A percentile compares a stretch with the other conserved stretches of the same genome.
phyloP scores from a whole-genome alignment of 306 rosid species.

The Corylus avellana region DNA sequence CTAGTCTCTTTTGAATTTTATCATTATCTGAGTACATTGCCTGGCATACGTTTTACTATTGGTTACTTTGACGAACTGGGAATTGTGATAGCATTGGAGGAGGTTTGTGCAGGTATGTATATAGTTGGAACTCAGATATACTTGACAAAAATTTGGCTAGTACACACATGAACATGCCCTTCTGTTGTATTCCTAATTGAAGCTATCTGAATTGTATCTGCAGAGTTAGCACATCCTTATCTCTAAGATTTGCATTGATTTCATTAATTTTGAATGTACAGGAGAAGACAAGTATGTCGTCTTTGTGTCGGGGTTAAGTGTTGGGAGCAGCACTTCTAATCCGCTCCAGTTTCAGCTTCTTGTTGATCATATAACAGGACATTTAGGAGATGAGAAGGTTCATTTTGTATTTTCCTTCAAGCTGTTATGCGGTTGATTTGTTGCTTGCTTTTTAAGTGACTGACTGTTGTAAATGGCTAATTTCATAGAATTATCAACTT shows the following conservation, averaged over 20 bases:
- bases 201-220: not conserved
- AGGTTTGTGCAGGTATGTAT: not conserved
- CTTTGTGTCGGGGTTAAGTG: conserved; percentile 74
- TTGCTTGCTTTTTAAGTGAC: not conserved
- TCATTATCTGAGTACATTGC: conserved; percentile 15
- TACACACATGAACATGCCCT: not conserved
- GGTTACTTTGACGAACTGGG: not conserved
- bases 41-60: conserved; percentile 19
- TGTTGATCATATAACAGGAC: conserved; percentile 93
- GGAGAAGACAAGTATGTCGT: conserved; percentile 87
- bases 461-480: conserved; percentile 23
- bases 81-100: not conserved
- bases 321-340: conserved; percentile 75
- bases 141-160: not conserved
- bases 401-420: conserved; percentile 26
- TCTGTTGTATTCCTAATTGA: not conserved
- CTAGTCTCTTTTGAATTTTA: conserved; percentile 4
- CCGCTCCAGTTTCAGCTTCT: conserved; percentile 96
- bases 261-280: conserved; percentile 40
- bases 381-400: conserved; percentile 95
- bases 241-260: not conserved
- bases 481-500: conserved; percentile 30
- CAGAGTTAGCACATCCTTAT: not conserved
- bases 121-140: not conserved
- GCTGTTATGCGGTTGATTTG: not conserved